Conservation (phyloP, 2,329 filamentous ascomycete species). For the Nemania abortiva region DNA sequence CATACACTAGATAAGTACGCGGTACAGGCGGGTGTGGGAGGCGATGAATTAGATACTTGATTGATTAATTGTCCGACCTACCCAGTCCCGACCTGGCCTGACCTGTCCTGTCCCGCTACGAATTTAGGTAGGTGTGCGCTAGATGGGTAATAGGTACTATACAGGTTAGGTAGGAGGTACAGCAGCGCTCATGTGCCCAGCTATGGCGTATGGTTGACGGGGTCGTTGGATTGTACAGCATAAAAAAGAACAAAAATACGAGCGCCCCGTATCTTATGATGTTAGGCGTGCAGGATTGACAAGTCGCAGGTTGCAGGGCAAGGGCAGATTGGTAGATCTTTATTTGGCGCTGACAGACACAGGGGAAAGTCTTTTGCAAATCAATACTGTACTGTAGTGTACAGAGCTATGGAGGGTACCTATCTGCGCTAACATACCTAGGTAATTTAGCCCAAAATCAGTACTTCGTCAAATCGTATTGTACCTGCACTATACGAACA, state of each 20-base stretch:
- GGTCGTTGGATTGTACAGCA: constrained; percentile 22
- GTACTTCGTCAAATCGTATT: neutral
- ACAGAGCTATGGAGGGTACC: constrained; percentile 1
- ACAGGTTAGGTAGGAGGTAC: constrained; percentile 4
- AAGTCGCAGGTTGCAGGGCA: constrained; percentile 21
- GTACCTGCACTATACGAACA: neutral
- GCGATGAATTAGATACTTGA: too few species aligned
- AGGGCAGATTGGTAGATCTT: constrained; percentile 22
- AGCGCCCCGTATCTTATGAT: constrained; percentile 28
- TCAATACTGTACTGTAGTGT: neutral
- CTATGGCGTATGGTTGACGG: constrained; percentile 19
- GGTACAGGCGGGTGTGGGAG: too few species aligned
- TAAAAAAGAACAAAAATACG: constrained; percentile 27
- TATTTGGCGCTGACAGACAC: constrained; percentile 34
- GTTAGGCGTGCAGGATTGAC: constrained; percentile 29
- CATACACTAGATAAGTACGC: too few species aligned
- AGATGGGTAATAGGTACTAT: neutral
- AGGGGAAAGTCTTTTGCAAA: constrained; percentile 9
- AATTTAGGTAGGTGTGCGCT: constrained; percentile 2
- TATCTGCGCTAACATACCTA: neutral
- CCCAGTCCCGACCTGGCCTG: neutral
- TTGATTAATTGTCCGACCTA: too few species aligned
- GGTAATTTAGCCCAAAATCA: neutral
- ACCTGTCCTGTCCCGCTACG: neutral
- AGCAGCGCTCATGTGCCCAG: constrained; percentile 21